Evolutionary conservation across 805 yeast species (phyloP).

Genomic region (Pichia membranifaciens): DNA sequence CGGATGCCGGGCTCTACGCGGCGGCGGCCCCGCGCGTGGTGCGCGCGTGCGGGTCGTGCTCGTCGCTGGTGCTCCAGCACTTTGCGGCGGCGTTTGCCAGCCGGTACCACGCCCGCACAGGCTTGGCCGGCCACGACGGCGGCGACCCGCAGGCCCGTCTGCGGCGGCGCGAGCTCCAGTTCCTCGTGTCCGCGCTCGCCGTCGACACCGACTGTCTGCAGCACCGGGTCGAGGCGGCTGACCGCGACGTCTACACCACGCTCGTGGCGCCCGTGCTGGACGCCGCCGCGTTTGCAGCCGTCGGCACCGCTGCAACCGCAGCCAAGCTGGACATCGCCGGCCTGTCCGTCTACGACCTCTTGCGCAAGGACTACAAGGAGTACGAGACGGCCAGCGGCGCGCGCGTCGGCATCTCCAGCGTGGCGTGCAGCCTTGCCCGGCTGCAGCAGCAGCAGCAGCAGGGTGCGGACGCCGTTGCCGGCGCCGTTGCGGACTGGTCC

Average conservation of each 20-base stretch:
- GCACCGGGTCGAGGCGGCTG: neutral
- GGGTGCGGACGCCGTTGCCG: neutral
- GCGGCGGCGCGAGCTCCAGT: neutral
- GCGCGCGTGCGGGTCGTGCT: slow-evolving; percentile 67
- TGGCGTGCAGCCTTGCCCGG: neutral
- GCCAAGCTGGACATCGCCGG: slow-evolving; percentile 38
- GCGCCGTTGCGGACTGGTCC: neutral
- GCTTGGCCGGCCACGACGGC: neutral
- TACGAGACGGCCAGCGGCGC: slow-evolving; percentile 29
- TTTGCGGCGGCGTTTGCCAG: neutral
- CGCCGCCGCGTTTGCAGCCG: too few relatives aligned
- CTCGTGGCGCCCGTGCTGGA: neutral
- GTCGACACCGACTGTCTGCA: slow-evolving; percentile 6
- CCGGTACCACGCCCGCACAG: neutral
- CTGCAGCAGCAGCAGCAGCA: neutral
- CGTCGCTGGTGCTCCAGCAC: slow-evolving; percentile 52
- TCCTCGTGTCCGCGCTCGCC: slow-evolving; percentile 8
- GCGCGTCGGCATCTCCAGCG: neutral
- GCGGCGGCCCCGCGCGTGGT: slow-evolving; percentile 60
- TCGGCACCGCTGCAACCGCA: neutral
- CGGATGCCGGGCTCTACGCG: slow-evolving; percentile 49
- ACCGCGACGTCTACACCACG: neutral
- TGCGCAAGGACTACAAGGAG: slow-evolving; percentile 81
- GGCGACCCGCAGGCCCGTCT: too few relatives aligned
- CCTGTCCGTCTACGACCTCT: slow-evolving; percentile 51